A percentile compares a stretch with the other conserved stretches of the same genome.
Evolutionary conservation across 2,329 filamentous ascomycete genomes (phyloP).

Genomic region (Stagonosporopsis tanaceti): DNA sequence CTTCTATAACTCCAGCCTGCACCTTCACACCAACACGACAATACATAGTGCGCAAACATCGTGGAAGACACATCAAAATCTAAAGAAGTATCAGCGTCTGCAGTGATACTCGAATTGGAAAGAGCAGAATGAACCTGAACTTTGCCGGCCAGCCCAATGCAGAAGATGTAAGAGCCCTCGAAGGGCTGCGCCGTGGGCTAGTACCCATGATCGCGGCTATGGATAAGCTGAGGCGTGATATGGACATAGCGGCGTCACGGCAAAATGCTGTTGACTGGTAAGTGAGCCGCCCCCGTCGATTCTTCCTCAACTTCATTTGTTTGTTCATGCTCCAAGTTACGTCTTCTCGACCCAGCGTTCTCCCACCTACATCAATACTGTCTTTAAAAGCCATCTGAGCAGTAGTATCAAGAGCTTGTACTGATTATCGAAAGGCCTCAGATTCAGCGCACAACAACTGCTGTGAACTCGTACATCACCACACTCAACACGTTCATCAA

Average conservation of each 20-base stretch:
- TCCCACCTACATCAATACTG: neutral
- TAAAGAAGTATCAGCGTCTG: neutral
- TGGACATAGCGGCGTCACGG: conserved; percentile 28
- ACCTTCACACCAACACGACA: conserved; percentile 7
- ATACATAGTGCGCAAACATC: neutral
- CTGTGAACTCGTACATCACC: conserved; percentile 28
- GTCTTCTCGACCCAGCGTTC: neutral
- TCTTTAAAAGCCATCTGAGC: neutral
- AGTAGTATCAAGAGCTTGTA: neutral
- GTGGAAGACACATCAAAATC: neutral
- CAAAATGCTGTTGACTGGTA: conserved; percentile 33
- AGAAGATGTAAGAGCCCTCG: conserved; percentile 34
- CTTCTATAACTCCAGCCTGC: neutral
- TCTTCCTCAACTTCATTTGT: neutral
- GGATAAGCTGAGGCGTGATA: conserved; percentile 32
- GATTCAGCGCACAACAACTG: conserved; percentile 28
- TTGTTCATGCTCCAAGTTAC: neutral
- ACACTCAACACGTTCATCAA: conserved; percentile 33
- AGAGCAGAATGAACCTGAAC: conserved; percentile 35
- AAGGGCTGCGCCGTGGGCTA: conserved; percentile 34
- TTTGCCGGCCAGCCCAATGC: conserved; percentile 33
- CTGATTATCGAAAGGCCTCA: conserved; percentile 29
- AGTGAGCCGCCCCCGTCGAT: conserved; percentile 7
- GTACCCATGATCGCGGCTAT: conserved; percentile 37
- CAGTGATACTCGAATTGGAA: neutral